Conservation (phyloP, 75 land plant species). For the Azolla pinnata region DNA sequence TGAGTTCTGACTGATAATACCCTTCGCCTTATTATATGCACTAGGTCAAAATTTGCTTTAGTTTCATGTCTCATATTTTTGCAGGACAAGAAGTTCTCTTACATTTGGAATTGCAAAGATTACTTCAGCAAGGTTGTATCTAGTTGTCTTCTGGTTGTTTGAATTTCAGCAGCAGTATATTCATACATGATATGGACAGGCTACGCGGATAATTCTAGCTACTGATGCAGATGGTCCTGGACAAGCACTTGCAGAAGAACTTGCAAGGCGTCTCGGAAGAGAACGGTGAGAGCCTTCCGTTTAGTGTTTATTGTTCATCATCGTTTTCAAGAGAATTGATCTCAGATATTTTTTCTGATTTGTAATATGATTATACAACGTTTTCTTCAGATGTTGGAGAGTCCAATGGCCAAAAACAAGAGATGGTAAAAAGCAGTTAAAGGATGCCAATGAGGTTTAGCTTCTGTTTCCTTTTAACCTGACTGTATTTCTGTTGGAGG, state of each 20-base stretch:
- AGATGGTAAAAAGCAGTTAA: constrained; percentile 38
- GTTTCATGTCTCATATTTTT: constrained; percentile 12
- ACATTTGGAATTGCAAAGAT: constrained; percentile 81
- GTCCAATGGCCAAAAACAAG: constrained; percentile 75
- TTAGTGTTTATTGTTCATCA: neutral
- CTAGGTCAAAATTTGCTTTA: neutral
- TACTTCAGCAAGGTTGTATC: constrained; percentile 55
- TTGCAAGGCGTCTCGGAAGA: constrained; percentile 88
- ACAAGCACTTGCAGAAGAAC: constrained; percentile 89
- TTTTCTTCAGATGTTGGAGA: constrained; percentile 69
- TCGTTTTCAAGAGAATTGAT: neutral
- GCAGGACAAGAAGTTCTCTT: constrained; percentile 81
- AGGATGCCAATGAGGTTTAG: constrained; percentile 99
- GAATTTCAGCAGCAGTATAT: too few species aligned
- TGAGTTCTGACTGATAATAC: neutral
- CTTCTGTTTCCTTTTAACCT: too few species aligned
- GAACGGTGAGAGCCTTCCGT: constrained; percentile 57
- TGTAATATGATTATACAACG: too few species aligned
- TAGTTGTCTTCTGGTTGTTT: neutral
- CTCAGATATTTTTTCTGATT: neutral
- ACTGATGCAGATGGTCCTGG: constrained; percentile 97
- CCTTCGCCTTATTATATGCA: neutral
- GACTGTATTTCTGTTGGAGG: too few species aligned
- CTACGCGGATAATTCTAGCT: constrained; percentile 78
- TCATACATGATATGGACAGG: constrained; percentile 38